These are phyloP conservation scores for Ophiognomonia clavigignenti-juglandacearum DNA, from an alignment of 2,329 filamentous ascomycete species.

Conservation along the genomic window DNA sequence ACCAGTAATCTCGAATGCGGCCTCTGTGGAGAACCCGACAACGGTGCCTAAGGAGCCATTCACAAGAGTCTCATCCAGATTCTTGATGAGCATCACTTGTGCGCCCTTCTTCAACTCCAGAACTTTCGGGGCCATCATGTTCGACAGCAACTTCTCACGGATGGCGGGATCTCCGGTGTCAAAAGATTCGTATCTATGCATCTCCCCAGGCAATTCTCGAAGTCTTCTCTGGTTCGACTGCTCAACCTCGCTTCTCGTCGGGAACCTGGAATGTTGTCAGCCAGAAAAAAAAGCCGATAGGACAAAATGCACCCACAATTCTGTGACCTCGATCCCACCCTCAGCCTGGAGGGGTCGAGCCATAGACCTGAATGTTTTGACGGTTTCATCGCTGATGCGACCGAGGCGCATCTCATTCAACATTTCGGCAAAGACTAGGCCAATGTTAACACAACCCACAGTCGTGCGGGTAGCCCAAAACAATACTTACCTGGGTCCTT, in stretches of 20 bases:
- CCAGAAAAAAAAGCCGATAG: background rate
- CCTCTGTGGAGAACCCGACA: constrained; percentile 63
- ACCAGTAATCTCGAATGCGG: constrained; percentile 31
- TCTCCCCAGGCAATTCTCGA: constrained; percentile 62
- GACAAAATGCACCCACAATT: constrained; percentile 53
- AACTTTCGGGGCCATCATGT: constrained; percentile 85
- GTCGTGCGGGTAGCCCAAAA: background rate
- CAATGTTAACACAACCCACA: constrained; percentile 20
- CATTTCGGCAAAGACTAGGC: constrained; percentile 78
- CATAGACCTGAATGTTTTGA: constrained; percentile 70
- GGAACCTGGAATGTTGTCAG: constrained; percentile 53
- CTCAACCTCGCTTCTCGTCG: constrained; percentile 86
- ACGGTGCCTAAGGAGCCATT: constrained; percentile 93
- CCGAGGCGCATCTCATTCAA: constrained; percentile 97
- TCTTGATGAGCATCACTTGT: constrained; percentile 99
- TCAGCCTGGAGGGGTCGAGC: constrained; percentile 66
- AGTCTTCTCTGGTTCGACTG: constrained; percentile 75
- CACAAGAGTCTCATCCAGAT: constrained; percentile 88
- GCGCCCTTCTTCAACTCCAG: constrained; percentile 85
- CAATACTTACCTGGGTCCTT: constrained; percentile 62
- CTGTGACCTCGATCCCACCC: constrained; percentile 76
- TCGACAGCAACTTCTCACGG: constrained; percentile 73
- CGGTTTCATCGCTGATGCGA: constrained; percentile 69
- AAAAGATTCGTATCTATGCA: constrained; percentile 63
- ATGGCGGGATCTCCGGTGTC: constrained; percentile 70